Evolutionary conservation across 768 basidiomycete genomes (phyloP).

Genomic region (Guyanaporus albipodus): DNA sequence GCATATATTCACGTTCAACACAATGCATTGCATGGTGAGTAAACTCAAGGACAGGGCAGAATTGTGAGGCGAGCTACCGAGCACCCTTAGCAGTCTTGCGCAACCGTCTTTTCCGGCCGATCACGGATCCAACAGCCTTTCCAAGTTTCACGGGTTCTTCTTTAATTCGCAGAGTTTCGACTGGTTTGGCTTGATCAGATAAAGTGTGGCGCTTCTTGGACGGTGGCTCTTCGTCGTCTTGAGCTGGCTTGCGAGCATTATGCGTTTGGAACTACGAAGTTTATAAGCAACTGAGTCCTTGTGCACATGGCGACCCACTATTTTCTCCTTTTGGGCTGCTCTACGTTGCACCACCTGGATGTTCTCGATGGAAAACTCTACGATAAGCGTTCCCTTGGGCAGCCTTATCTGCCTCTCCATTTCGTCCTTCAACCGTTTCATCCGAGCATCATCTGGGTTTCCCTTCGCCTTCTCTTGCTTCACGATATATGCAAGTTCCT

Average conservation of each 20-base stretch:
- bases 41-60: not conserved
- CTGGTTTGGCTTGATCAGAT: conserved; percentile 22
- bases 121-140: conserved; percentile 60
- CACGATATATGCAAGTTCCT: conserved; percentile 60
- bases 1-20: too few relatives aligned
- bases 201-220: conserved; percentile 40
- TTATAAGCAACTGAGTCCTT: not conserved
- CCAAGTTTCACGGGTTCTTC: conserved; percentile 27
- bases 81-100: conserved; percentile 38
- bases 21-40: not conserved
- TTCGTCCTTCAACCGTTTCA: conserved; percentile 60
- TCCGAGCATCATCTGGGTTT: conserved; percentile 45
- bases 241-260: not conserved
- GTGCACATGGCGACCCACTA: conserved; percentile 1
- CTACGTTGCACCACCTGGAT: conserved; percentile 82
- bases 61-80: conserved; percentile 6
- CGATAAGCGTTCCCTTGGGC: conserved; percentile 55
- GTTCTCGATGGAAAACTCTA: conserved; percentile 98
- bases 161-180: conserved; percentile 18
- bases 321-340: conserved; percentile 45
- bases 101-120: conserved; percentile 78
- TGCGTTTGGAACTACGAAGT: conserved; percentile 7
- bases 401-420: conserved; percentile 39
- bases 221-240: conserved; percentile 31
- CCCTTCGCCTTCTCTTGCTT: conserved; percentile 50